phyloP scores from a whole-genome alignment of 495 filamentous ascomycete genomes.

The Jackrogersella multiformis region DNA sequence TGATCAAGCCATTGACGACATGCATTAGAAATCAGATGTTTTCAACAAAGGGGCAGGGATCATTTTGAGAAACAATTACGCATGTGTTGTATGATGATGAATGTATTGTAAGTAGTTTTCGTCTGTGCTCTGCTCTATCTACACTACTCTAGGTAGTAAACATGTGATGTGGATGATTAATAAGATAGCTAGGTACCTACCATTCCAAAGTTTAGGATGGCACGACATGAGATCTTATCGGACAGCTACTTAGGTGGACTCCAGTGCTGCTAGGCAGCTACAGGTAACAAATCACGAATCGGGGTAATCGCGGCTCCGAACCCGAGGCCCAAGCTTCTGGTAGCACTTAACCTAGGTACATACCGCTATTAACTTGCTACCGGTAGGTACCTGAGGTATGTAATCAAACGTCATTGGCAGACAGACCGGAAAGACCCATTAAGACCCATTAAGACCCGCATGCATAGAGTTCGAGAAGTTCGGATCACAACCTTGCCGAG shows the following conservation, averaged over 20 bases:
- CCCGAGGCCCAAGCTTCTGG: conserved; percentile 24
- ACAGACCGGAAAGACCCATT: not conserved
- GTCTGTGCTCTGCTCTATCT: not conserved
- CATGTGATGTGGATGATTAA: conserved; percentile 19
- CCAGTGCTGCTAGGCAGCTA: no score
- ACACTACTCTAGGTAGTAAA: not conserved
- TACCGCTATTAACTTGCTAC: no score
- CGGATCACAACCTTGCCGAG: conserved; percentile 32
- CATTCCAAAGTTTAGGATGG: conserved; percentile 7
- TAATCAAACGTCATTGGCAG: conserved; percentile 18
- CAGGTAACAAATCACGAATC: conserved; percentile 13
- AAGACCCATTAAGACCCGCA: not conserved
- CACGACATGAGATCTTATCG: conserved; percentile 17
- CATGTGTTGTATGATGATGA: no score
- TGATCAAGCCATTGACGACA: not conserved
- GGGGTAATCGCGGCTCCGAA: conserved; percentile 15
- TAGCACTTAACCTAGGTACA: no score
- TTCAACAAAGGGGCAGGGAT: conserved; percentile 1
- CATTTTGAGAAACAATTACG: not conserved
- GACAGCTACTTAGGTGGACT: no score
- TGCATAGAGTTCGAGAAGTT: conserved; percentile 8
- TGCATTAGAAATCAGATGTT: conserved; percentile 7
- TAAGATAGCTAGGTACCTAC: no score
- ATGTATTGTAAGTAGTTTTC: not conserved
- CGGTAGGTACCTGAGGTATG: not conserved